Conservation (phyloP, 129 eudicot species). For the Silybum marianum region DNA sequence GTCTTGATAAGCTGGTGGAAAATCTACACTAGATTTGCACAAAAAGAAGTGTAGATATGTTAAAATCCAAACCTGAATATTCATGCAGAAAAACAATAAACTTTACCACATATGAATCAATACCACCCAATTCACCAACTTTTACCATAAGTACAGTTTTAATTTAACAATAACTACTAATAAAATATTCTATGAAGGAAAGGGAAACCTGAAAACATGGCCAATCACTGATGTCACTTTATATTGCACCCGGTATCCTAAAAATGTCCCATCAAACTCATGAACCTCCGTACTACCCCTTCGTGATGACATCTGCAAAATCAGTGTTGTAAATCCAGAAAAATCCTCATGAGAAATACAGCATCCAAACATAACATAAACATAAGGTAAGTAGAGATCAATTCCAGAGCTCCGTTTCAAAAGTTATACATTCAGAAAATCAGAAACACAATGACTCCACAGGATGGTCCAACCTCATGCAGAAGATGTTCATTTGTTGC, state of each 20-base stretch:
- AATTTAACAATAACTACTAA: not conserved
- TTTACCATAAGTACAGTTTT: conserved; percentile 1
- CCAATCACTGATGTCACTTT: conserved; percentile 97
- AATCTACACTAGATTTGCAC: conserved; percentile 75
- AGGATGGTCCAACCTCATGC: conserved; percentile 1
- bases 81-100: not conserved
- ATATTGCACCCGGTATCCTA: conserved; percentile 56
- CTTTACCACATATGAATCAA: not conserved
- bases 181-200: conserved; percentile 11
- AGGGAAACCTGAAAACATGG: conserved; percentile 85
- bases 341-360: not conserved
- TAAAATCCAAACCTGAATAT: not conserved
- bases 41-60: conserved; percentile 20
- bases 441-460: not conserved
- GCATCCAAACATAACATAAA: not conserved
- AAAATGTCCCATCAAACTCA: conserved; percentile 83
- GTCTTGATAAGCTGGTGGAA: conserved; percentile 80
- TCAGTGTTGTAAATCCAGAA: conserved; percentile 4
- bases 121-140: not conserved
- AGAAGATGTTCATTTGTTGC: not conserved
- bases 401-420: not conserved
- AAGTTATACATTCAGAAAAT: conserved; percentile 1
- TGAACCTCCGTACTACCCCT: conserved; percentile 94
- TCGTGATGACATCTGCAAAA: conserved; percentile 80
- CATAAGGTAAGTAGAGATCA: conserved; percentile 11